Evolutionary conservation across 345 rosid genomes (phyloP).

Genomic region (Angophora floribunda): DNA sequence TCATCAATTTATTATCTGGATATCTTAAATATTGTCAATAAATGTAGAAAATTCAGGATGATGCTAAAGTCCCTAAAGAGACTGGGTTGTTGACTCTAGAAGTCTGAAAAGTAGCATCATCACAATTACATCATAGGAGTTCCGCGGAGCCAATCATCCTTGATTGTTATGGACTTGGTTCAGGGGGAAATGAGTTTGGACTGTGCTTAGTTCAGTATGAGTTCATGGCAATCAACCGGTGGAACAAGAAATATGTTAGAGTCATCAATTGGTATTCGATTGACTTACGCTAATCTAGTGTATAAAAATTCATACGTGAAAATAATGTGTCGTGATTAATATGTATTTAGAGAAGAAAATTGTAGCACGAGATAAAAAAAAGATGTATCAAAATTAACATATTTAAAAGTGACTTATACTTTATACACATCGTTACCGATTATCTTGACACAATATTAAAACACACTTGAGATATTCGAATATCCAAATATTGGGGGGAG

Average conservation of each 20-base stretch:
- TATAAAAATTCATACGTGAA: background rate
- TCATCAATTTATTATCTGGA: background rate
- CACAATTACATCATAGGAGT: fast-evolving
- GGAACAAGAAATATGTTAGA: background rate
- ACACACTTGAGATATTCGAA: background rate
- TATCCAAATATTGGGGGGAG: background rate
- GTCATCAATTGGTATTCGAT: background rate
- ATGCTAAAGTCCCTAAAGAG: background rate
- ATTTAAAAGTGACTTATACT: no score
- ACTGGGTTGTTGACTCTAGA: background rate
- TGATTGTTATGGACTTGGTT: background rate
- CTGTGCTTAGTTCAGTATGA: background rate
- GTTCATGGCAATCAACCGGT: background rate
- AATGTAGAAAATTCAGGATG: background rate
- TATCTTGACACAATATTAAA: background rate
- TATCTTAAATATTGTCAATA: background rate
- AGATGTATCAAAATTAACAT: background rate
- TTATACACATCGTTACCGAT: background rate
- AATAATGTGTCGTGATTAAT: background rate
- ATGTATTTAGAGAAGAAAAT: background rate
- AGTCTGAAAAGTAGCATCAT: background rate
- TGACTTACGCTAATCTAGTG: fast-evolving
- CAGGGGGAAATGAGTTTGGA: background rate
- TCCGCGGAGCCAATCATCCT: no score
- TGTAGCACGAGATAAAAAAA: background rate